phyloP scores from a whole-genome alignment of 768 basidiomycete species.

The Exsudoporus frostii region DNA sequence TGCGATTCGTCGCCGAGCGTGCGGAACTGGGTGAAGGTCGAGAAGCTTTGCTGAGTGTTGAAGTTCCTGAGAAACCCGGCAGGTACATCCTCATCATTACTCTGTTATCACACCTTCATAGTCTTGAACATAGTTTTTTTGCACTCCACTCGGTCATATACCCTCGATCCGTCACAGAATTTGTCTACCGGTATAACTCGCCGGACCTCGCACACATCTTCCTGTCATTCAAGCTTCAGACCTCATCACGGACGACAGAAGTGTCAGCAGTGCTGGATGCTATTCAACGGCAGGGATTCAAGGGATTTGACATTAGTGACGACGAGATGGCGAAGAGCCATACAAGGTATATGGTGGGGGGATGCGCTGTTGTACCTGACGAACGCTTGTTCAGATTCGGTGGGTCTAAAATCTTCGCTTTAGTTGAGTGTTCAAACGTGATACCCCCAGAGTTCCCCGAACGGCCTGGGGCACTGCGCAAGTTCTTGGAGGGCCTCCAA shows the following conservation, averaged over 20 bases:
- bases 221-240: conserved; percentile 82
- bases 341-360: conserved; percentile 92
- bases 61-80: conserved; percentile 90
- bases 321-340: conserved; percentile 96
- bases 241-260: conserved; percentile 51
- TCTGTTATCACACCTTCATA: background rate
- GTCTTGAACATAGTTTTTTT: conserved; percentile 61
- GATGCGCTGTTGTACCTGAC: conserved; percentile 68
- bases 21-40: conserved; percentile 95
- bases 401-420: conserved; percentile 37
- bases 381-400: conserved; percentile 94
- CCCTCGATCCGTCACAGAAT: conserved; percentile 92
- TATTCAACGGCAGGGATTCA: conserved; percentile 70
- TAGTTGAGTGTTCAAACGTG: background rate
- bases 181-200: conserved; percentile 86
- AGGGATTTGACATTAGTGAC: conserved; percentile 86
- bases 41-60: conserved; percentile 91
- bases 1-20: conserved; percentile 98
- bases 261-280: conserved; percentile 59
- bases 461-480: conserved; percentile 84
- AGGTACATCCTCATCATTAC: conserved; percentile 47
- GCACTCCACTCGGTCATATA: conserved; percentile 83
- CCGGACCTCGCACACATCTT: conserved; percentile 78
- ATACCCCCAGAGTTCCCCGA: conserved; percentile 83
- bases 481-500: conserved; percentile 82